Evolutionary conservation across 208 protist genomes (phyloP), one percentile per base, ranked within the genome.

Genomic region (Phytomonas francai): DNA sequence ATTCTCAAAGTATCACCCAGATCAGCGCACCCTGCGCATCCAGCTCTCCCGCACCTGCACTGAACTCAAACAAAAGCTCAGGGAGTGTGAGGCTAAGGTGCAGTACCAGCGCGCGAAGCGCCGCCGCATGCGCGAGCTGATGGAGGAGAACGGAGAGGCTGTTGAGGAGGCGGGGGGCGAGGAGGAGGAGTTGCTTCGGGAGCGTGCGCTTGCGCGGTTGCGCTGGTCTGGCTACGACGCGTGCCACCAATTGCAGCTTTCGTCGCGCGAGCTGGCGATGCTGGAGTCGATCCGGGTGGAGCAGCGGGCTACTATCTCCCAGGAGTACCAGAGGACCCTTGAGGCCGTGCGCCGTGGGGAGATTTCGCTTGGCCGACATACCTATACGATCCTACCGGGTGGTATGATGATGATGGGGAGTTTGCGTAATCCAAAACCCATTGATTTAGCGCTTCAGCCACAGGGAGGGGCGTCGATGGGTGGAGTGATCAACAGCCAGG

Each of bases 331-430:
- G 70, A 61, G 73, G 27, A 89, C 79, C 8, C 61, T 95, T 45
- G 87, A 93, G 45, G 83, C 84, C 51, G 86, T 91, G 54, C 77
- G 79, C 16, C 76, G 84, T 0, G 85, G 86, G 4, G 89, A 94
- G 71, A 67, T 81, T 22, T 89, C 79, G 12, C 83, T 88, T 14
- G 77, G 78, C 30, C 84, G 85, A 19, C 77, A 90, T 56, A 93
- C 90, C 14, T 95, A 95, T 79, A 95, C 90, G 19, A 91, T 95
- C 65, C 76, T 95, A 6, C 87, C 90, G 5, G 83, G 84, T 28
- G 90, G 90, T 28, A 79, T 78, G 57, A 89, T 95, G 78, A 63
- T 74, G 31, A 73, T 70, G 9, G 89, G 89, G 5, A 89, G 83
- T 12, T 61, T 78, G 29, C 70, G 83, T 25, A 70, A 83, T n/a